A percentile compares a stretch with the other conserved stretches of the same genome.
Evolutionary conservation across 1,284 basidiomycete genomes (phyloP).

Genomic region (Tilletia setariae): DNA sequence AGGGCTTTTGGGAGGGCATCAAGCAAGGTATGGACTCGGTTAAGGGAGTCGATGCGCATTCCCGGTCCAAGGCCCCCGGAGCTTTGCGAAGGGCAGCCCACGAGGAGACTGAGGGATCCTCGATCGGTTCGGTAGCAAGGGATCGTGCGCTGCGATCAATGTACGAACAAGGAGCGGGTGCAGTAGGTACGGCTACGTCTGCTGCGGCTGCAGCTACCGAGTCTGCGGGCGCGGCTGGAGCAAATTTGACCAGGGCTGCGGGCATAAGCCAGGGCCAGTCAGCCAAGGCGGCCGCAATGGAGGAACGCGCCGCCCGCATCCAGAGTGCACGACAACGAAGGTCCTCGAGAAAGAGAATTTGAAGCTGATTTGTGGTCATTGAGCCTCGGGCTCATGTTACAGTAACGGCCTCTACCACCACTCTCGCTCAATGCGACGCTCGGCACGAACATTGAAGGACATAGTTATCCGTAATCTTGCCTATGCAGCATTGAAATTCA

Average conservation of each 20-base stretch:
- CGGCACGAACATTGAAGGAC: no score
- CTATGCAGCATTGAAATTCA: no score
- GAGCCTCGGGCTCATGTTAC: neutral
- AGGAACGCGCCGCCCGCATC: neutral
- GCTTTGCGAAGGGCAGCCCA: neutral
- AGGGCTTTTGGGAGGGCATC: slow-evolving; percentile 8
- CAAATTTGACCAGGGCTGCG: neutral
- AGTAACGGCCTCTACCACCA: no score
- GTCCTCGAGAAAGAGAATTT: slow-evolving; percentile 1
- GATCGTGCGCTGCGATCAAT: slow-evolving; percentile 3
- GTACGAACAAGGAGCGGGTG: neutral
- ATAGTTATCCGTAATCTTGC: no score
- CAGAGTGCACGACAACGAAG: neutral
- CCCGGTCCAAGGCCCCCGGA: neutral
- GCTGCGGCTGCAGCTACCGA: neutral
- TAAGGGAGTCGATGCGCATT: slow-evolving; percentile 10
- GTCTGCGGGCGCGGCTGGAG: neutral
- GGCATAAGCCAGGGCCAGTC: neutral
- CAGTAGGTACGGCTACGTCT: neutral
- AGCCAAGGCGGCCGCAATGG: neutral
- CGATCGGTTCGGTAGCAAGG: neutral
- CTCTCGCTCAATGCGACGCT: no score
- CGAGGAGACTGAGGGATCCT: neutral
- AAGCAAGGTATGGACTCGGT: slow-evolving; percentile 13
- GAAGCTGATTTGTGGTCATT: no score